Evolutionary conservation across 2,329 filamentous ascomycete genomes (phyloP).

Genomic region (Beauveria pseudobassiana): DNA sequence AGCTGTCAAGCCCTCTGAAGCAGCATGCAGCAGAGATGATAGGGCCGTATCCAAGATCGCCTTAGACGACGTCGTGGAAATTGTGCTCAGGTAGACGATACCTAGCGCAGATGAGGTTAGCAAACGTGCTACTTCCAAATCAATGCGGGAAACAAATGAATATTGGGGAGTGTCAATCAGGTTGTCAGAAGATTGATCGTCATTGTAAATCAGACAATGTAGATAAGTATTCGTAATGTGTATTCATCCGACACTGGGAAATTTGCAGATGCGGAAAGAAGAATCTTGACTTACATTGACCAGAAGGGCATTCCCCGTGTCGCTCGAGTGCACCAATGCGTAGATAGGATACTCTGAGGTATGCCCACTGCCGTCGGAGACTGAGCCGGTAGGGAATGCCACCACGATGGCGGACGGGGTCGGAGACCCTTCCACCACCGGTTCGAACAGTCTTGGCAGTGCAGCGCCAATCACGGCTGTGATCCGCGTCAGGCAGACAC

Average conservation of each 20-base stretch:
- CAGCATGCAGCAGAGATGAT: slow-evolving; percentile 30
- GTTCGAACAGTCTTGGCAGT: slow-evolving; percentile 60
- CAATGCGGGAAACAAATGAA: slow-evolving; percentile 11
- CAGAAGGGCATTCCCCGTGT: slow-evolving; percentile 80
- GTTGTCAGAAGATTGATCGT: slow-evolving; percentile 85
- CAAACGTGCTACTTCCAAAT: slow-evolving; percentile 16
- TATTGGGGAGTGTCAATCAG: slow-evolving; percentile 54
- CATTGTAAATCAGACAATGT: slow-evolving; percentile 97
- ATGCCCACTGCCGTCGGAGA: slow-evolving; percentile 27
- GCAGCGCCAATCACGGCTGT: slow-evolving; percentile 63
- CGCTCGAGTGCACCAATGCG: slow-evolving; percentile 70
- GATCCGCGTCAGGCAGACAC: slow-evolving; percentile 45
- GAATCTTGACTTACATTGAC: slow-evolving; percentile 70
- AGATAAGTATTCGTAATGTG: slow-evolving; percentile 92
- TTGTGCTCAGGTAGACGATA: slow-evolving; percentile 30
- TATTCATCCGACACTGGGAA: slow-evolving; percentile 69
- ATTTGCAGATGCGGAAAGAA: slow-evolving; percentile 13
- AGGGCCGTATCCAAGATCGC: slow-evolving; percentile 33
- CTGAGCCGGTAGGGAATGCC: slow-evolving; percentile 50
- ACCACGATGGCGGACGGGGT: slow-evolving; percentile 66
- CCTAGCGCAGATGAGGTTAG: slow-evolving; percentile 27
- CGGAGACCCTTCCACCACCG: slow-evolving; percentile 66
- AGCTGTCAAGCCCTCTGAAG: slow-evolving; percentile 21
- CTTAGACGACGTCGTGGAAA: slow-evolving; percentile 27
- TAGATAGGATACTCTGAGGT: slow-evolving; percentile 43